phyloP scores from a whole-genome alignment of 768 basidiomycete genomes.

The Tricholoma hemisulphureum region DNA sequence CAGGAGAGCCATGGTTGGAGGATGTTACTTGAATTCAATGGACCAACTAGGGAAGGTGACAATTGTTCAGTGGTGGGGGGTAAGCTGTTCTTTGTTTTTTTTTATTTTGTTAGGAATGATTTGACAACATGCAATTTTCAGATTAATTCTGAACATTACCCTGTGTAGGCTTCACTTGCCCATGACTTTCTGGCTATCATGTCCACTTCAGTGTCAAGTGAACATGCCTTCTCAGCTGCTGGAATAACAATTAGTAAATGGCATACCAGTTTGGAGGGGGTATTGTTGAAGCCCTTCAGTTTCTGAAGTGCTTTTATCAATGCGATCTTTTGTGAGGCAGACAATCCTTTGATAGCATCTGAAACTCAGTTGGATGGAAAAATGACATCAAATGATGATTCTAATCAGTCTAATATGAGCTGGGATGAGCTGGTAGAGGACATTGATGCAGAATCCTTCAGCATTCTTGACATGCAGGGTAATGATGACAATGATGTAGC shows the following conservation, averaged over 20 bases:
- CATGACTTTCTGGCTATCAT: slow-evolving; percentile 39
- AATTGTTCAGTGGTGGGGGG: slow-evolving; percentile 30
- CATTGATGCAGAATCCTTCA: no score
- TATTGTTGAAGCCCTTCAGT: no score
- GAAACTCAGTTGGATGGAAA: no score
- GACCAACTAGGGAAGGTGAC: slow-evolving; percentile 12
- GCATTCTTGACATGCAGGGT: no score
- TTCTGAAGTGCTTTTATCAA: no score
- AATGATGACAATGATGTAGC: no score
- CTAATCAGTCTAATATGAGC: no score
- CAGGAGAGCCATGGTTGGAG: slow-evolving; percentile 11
- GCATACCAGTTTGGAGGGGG: no score
- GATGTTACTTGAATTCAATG: no score
- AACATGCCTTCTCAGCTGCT: slow-evolving; percentile 38
- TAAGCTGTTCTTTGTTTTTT: slow-evolving; percentile 21
- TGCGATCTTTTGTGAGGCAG: slow-evolving; percentile 23
- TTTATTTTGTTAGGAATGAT: not conserved
- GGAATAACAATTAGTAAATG: slow-evolving; percentile 39
- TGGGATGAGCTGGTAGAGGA: no score
- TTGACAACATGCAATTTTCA: not conserved
- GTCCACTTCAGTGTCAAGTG: slow-evolving; percentile 37
- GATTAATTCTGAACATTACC: slow-evolving; percentile 28
- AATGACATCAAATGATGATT: no score
- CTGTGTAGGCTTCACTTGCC: no score
- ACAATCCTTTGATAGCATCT: not conserved